Percentiles rank a stretch among this genome's conserved stretches.
Conservation (phyloP, 2,329 filamentous ascomycete genomes). For the Domatiomyces catenatus region DNA sequence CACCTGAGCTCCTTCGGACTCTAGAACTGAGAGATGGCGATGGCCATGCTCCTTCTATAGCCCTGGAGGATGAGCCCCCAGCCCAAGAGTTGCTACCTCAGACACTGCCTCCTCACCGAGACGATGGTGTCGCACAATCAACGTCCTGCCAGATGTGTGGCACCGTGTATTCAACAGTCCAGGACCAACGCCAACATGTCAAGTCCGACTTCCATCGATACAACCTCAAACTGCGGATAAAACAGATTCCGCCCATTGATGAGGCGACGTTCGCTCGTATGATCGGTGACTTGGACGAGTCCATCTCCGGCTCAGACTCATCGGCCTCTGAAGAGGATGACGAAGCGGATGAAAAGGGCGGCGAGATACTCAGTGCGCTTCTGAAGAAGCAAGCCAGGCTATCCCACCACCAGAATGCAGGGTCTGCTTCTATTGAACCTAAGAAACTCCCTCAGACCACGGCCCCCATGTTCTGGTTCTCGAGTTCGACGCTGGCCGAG, state of each 20-base stretch:
- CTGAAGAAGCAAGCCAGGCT: constrained; percentile 72
- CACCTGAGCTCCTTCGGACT: constrained; percentile 53
- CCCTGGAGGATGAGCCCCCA: constrained; percentile 11
- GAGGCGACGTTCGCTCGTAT: constrained; percentile 79
- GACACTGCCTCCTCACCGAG: constrained; percentile 2
- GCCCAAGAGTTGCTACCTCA: constrained; percentile 10
- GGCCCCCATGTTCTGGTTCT: constrained; percentile 72
- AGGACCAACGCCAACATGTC: constrained; percentile 72
- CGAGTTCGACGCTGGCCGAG: constrained; percentile 55
- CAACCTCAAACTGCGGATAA: constrained; percentile 82
- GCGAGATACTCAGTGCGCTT: constrained; percentile 58
- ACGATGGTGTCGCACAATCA: constrained; percentile 34
- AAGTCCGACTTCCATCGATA: constrained; percentile 87
- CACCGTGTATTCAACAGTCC: constrained; percentile 53
- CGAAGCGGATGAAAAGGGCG: constrained; percentile 34
- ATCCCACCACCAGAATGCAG: constrained; percentile 32
- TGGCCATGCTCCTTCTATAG: constrained; percentile 23
- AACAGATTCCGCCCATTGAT: constrained; percentile 53
- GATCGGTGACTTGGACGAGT: constrained; percentile 76
- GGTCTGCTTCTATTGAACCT: constrained; percentile 32
- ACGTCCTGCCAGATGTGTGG: constrained; percentile 72
- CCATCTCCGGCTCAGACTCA: constrained; percentile 62
- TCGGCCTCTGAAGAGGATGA: constrained; percentile 51
- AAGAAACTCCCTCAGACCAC: constrained; percentile 46
- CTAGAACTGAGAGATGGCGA: constrained; percentile 34